phyloP scores from a whole-genome alignment of 2,329 filamentous ascomycete genomes.

The Sporothrix sp. region DNA sequence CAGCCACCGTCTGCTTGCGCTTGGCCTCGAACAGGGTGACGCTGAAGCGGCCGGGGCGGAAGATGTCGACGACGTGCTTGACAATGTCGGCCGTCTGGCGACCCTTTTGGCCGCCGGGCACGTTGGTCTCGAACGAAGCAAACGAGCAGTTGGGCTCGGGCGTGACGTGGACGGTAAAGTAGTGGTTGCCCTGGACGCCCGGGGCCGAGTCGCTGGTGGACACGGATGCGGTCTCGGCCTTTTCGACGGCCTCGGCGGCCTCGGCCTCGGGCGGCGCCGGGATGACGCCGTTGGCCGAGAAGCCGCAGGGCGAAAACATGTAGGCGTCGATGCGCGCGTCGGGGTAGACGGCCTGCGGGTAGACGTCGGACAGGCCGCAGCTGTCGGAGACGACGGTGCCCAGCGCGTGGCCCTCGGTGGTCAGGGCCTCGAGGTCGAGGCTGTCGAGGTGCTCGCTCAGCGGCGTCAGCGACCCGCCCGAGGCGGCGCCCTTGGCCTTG shows the following conservation, averaged over 20 bases:
- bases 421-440: slow-evolving; percentile 56
- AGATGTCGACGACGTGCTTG: slow-evolving; percentile 88
- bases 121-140: slow-evolving; percentile 96
- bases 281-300: slow-evolving; percentile 92
- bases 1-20: slow-evolving; percentile 21
- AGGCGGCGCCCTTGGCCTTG: slow-evolving; percentile 27
- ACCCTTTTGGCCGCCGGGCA: slow-evolving; percentile 78
- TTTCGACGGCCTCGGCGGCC: slow-evolving; percentile 30
- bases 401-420: slow-evolving; percentile 86
- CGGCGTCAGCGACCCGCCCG: slow-evolving; percentile 44
- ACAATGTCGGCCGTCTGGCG: slow-evolving; percentile 85
- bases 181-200: slow-evolving; percentile 51
- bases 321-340: slow-evolving; percentile 93
- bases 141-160: slow-evolving; percentile 96
- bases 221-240: slow-evolving; percentile 26
- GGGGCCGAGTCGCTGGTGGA: slow-evolving; percentile 17
- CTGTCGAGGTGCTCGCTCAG: slow-evolving; percentile 40
- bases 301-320: slow-evolving; percentile 91
- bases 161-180: slow-evolving; percentile 97
- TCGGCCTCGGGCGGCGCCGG: slow-evolving; percentile 46
- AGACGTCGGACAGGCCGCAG: slow-evolving; percentile 83
- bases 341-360: slow-evolving; percentile 76
- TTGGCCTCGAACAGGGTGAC: slow-evolving; percentile 95
- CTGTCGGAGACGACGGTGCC: slow-evolving; percentile 85
- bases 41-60: slow-evolving; percentile 95